Percentiles rank a stretch among this genome's conserved stretches.
These are phyloP conservation scores for Sodiomyces alkalinus DNA, from an alignment of 2,329 filamentous ascomycete genomes.

Conservation along the genomic window DNA sequence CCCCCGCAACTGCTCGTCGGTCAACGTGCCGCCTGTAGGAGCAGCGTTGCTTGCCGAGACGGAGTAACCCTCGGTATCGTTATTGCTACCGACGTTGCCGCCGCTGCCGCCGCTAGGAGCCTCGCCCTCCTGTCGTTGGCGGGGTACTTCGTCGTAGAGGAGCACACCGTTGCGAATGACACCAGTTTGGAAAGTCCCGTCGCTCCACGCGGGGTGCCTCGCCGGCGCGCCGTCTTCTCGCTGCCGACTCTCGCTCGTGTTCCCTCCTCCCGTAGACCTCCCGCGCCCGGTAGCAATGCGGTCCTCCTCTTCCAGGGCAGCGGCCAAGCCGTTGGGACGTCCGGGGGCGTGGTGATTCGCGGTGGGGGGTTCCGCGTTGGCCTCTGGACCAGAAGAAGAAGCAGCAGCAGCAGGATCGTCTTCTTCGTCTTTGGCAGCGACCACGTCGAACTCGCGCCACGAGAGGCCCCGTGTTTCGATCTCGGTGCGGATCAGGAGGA, in stretches of 20 bases:
- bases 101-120: too few relatives aligned
- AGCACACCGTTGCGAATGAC: conserved; percentile 35
- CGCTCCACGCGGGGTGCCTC: conserved; percentile 35
- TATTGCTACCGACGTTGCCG: too few relatives aligned
- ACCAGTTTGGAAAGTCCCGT: conserved; percentile 49
- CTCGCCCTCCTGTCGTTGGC: too few relatives aligned
- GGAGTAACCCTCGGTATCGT: neutral
- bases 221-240: conserved; percentile 1
- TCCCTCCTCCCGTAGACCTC: too few relatives aligned
- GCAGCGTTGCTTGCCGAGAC: neutral
- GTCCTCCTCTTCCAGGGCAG: conserved; percentile 5
- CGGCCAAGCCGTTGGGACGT: conserved; percentile 9
- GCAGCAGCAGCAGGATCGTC: conserved; percentile 5
- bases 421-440: conserved; percentile 15
- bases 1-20: conserved; percentile 42
- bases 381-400: conserved; percentile 1
- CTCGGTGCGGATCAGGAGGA: conserved; percentile 48
- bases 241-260: too few relatives aligned
- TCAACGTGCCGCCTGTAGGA: conserved; percentile 29
- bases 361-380: conserved; percentile 2
- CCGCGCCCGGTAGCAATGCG: conserved; percentile 1
- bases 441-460: conserved; percentile 43
- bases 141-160: conserved; percentile 20
- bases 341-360: too few relatives aligned
- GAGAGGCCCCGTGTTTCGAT: conserved; percentile 41